Conservation (phyloP, 2,329 filamentous ascomycete species). For the Aspergillus sp. region DNA sequence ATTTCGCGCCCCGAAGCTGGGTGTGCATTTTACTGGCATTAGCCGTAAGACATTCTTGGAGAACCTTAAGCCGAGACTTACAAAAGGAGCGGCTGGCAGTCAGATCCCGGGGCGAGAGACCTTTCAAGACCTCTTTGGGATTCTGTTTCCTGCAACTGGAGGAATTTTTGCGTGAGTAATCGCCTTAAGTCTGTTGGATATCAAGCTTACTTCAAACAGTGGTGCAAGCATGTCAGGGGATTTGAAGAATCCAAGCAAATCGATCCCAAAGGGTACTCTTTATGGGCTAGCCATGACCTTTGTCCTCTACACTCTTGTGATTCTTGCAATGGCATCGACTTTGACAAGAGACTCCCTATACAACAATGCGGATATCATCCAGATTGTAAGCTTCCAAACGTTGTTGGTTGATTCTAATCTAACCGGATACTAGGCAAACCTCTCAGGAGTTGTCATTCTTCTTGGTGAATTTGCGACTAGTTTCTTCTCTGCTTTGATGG, state of each 20-base stretch:
- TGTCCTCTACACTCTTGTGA: conserved; percentile 71
- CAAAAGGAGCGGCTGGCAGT: conserved; percentile 61
- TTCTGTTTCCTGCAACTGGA: conserved; percentile 73
- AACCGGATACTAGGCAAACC: conserved; percentile 56
- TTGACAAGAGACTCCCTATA: conserved; percentile 74
- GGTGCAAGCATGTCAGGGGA: conserved; percentile 92
- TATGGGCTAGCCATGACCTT: conserved; percentile 76
- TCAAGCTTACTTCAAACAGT: conserved; percentile 49
- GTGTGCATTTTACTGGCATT: conserved; percentile 76
- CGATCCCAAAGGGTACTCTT: conserved; percentile 81
- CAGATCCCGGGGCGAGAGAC: conserved; percentile 64
- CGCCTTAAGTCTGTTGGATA: conserved; percentile 43
- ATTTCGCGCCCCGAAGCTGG: conserved; percentile 62
- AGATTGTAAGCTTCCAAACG: conserved; percentile 52
- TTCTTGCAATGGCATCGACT: conserved; percentile 74
- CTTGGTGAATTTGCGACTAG: conserved; percentile 80
- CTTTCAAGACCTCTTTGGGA: conserved; percentile 81
- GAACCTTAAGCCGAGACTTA: conserved; percentile 71
- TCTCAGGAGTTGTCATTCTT: conserved; percentile 72
- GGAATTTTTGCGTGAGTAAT: conserved; percentile 55
- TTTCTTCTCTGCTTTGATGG: conserved; percentile 85
- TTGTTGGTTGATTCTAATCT: not conserved
- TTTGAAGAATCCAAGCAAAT: conserved; percentile 75
- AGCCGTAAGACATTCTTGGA: conserved; percentile 66
- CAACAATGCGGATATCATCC: conserved; percentile 74